Conservation (phyloP, 345 rosid species). For the Eucalyptus erythrocorys region DNA sequence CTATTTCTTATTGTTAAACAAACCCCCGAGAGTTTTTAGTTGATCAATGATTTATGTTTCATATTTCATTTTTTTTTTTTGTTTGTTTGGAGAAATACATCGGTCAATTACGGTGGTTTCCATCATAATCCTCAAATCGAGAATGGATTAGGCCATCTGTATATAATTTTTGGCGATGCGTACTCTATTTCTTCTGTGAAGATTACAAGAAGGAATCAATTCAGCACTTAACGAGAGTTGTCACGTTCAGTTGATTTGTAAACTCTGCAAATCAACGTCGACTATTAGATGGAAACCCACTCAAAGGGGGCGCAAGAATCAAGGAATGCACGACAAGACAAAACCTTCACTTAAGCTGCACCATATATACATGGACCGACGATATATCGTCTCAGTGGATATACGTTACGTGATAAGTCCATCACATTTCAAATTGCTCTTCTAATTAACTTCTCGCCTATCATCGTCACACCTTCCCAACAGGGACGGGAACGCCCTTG, state of each 20-base stretch:
- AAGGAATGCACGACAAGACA: too few species aligned
- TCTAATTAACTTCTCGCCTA: too few species aligned
- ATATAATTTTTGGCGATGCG: not conserved
- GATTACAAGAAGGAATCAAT: not conserved
- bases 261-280: too few species aligned
- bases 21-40: not conserved
- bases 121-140: not conserved
- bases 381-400: not conserved
- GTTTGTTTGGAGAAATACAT: not conserved
- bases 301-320: too few species aligned
- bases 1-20: not conserved
- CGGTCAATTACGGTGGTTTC: not conserved
- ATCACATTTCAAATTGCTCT: not conserved
- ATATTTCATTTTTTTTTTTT: not conserved
- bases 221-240: not conserved
- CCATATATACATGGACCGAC: not conserved
- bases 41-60: not conserved
- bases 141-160: not conserved
- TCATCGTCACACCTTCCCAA: too few species aligned
- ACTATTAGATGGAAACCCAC: too few species aligned
- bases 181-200: not conserved
- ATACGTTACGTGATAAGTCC: not conserved
- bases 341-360: not conserved
- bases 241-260: too few species aligned
- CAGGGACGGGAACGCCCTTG: not conserved